Percentiles rank a stretch among this genome's conserved stretches.
Conservation (phyloP, 192 early-diverging fungal genomes). For the Coemansia sp. region DNA sequence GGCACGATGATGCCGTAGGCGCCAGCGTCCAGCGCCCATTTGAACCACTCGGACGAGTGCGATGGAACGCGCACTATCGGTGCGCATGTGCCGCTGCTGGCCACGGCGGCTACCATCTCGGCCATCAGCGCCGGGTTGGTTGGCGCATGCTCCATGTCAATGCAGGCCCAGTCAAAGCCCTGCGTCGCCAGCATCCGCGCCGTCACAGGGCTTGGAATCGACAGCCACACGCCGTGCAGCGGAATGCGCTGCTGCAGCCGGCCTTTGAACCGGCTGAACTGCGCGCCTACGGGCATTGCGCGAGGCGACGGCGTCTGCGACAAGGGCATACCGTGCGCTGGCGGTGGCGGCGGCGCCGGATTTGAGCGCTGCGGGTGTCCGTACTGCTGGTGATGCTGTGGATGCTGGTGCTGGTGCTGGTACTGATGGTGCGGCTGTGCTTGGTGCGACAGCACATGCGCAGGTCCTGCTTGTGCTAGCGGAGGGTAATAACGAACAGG, state of each 20-base stretch:
- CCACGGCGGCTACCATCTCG: constrained; percentile 55
- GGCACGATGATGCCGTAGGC: constrained; percentile 52
- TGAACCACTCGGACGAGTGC: constrained; percentile 52
- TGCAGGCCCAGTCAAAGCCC: constrained; percentile 57
- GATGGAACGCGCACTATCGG: constrained; percentile 55
- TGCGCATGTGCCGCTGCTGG: constrained; percentile 49
- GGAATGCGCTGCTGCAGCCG: constrained; percentile 42
- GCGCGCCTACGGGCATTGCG: constrained; percentile 4
- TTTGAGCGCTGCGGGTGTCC: constrained; percentile 18
- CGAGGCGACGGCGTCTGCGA: constrained; percentile 22
- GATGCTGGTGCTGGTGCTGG: constrained; percentile 3
- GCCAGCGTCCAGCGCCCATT: constrained; percentile 55
- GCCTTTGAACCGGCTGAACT: constrained; percentile 29
- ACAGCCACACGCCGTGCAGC: constrained; percentile 51
- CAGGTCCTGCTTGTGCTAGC: constrained; percentile 4
- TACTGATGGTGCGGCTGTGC: not conserved
- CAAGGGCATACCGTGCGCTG: not conserved
- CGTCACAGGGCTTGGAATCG: constrained; percentile 49
- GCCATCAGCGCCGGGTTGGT: constrained; percentile 52
- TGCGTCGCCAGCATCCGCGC: constrained; percentile 48
- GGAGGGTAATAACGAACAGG: constrained; percentile 36
- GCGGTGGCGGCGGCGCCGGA: constrained; percentile 1
- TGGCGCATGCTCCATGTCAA: constrained; percentile 56
- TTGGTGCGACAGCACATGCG: not conserved
- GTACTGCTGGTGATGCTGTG: constrained; percentile 5